Conservation (phyloP, 345 rosid species). For the Rhodomyrtus tomentosa region DNA sequence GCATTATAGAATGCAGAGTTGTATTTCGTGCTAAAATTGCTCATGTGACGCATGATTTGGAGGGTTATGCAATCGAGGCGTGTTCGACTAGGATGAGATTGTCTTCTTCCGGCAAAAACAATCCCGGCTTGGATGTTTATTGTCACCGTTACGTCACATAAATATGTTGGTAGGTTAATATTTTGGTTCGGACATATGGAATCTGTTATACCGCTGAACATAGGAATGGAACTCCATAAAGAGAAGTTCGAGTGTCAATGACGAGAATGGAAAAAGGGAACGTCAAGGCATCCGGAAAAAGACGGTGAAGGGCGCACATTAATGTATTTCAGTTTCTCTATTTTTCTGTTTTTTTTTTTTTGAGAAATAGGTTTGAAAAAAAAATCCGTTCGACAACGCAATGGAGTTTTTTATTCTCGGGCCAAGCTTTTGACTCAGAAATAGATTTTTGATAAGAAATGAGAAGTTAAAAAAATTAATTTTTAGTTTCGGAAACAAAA, state of each 20-base stretch:
- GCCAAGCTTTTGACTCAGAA: too few species aligned
- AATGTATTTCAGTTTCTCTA: too few species aligned
- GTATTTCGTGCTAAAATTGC: not conserved
- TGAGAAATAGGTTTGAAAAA: too few species aligned
- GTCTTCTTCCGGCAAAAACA: not conserved
- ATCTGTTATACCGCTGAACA: not conserved
- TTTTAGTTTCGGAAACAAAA: too few species aligned
- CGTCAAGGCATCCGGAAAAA: too few species aligned
- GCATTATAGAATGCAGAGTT: not conserved
- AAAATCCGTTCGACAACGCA: too few species aligned
- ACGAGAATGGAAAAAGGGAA: too few species aligned
- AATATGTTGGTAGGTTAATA: not conserved
- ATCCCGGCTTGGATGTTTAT: not conserved
- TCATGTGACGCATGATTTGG: not conserved
- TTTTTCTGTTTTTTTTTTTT: too few species aligned
- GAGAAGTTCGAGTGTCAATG: not conserved
- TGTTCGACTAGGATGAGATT: not conserved
- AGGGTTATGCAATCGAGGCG: not conserved
- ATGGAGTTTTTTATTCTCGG: too few species aligned
- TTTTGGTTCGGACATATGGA: not conserved
- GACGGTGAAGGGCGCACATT: too few species aligned
- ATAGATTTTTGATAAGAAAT: too few species aligned
- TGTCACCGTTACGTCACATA: not conserved
- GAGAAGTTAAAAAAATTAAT: too few species aligned
- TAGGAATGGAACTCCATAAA: not conserved